phyloP scores from a whole-genome alignment of 2,329 filamentous ascomycete genomes.

The Ambrosiella beaveri region DNA sequence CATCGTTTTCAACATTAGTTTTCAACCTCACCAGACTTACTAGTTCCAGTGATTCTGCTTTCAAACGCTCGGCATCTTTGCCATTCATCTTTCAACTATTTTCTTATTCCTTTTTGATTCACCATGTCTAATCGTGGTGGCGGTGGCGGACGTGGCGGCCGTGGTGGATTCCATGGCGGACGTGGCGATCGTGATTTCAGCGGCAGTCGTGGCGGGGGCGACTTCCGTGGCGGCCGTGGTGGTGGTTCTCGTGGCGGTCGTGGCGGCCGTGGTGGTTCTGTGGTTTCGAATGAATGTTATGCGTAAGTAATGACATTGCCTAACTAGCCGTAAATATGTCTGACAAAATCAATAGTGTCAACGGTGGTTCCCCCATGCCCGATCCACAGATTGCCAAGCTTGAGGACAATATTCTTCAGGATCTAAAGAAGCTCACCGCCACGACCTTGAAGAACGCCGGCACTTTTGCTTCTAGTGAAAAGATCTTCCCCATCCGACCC shows the following conservation, averaged over 20 bases:
- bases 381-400: conserved; percentile 20
- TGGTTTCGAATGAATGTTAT: conserved; percentile 15
- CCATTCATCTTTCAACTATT: not conserved
- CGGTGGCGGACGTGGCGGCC: conserved; percentile 13
- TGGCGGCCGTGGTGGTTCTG: conserved; percentile 15
- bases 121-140: conserved; percentile 14
- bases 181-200: conserved; percentile 14
- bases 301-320: conserved; percentile 7
- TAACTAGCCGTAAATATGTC: not conserved
- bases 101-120: not conserved
- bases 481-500: conserved; percentile 29
- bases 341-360: conserved; percentile 12
- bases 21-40: not conserved
- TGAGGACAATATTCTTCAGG: conserved; percentile 23
- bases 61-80: not conserved
- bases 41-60: no score
- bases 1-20: not conserved
- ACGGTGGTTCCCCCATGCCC: conserved; percentile 14
- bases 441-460: conserved; percentile 18
- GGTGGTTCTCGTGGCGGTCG: conserved; percentile 13
- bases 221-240: conserved; percentile 13
- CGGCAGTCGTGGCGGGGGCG: conserved; percentile 16
- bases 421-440: conserved; percentile 21
- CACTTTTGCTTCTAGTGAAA: conserved; percentile 9
- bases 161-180: conserved; percentile 15